Base-by-base conservation (phyloP, 2,329 filamentous ascomycete genomes). In the Paraphoma chrysanthemicola region DNA sequence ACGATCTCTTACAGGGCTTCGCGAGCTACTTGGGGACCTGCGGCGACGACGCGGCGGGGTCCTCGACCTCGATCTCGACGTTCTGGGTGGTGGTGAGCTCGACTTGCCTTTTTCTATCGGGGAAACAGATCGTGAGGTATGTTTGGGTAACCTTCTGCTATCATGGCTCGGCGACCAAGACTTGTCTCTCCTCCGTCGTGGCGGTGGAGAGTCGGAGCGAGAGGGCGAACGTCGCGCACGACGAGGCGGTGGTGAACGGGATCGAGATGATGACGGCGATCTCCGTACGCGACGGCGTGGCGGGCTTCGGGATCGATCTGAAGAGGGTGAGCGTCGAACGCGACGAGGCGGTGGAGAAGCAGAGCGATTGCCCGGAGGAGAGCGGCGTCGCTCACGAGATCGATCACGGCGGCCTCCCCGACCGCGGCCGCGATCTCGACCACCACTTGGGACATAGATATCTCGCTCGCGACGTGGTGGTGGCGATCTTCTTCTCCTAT, bases 11-110 rank as follows among this genome's bases (percentile, higher is more conserved):
- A 76, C 76, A 56, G 68, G 74, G 53, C 76, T 80, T 58, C 69
- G 73, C 58, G 72, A 65, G 47, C 77, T 78, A 56, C 69, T 74
- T 55, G 53, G 69, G 17, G 78, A 79, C 51, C 66, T 70, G 52
- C 69, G 73, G 52, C 72, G 72, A 57, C 74, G 74, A 51, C 72
- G 77, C 18, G 69, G 68, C 18, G 72, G 68, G 6, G 62, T 68
- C 43, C 65, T 68, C 43, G 73, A 73, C 43, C 59, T 62, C 39
- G 74, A 73, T 56, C 62, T 60, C 52, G 77, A 79, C 68, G 76
- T 52, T 63, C 71, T 85, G 78, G 81, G 77, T 74, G 80, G 80
- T 78, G 76, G 83, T 84, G 83, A 86, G 82, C 81, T 82, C 68
- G 81, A 81, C 71, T 78, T 78, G 67, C 78, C 73, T 78, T 74